phyloP scores from a whole-genome alignment of 2,329 filamentous ascomycete genomes.

The Aureobasidium namibiae region DNA sequence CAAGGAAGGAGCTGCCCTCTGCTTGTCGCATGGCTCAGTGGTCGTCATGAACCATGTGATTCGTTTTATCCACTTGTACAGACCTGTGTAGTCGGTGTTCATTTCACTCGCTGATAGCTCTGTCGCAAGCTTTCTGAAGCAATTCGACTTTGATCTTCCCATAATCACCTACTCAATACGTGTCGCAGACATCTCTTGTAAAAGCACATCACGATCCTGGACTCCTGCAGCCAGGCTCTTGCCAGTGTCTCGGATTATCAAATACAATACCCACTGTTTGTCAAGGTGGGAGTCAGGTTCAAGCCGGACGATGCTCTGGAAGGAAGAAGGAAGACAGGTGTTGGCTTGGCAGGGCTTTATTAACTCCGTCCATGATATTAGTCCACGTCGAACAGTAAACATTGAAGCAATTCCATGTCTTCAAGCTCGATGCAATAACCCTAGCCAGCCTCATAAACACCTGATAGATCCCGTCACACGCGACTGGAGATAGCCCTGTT shows the following conservation, averaged over 20 bases:
- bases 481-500: not conserved
- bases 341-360: slow-evolving; percentile 3
- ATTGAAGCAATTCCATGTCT: not conserved
- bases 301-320: not conserved
- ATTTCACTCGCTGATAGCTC: no score
- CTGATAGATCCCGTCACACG: not conserved
- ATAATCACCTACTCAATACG: no score
- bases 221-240: no score
- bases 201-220: not conserved
- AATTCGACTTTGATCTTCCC: no score
- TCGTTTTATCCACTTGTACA: no score
- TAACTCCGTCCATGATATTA: not conserved
- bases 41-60: not conserved
- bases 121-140: no score
- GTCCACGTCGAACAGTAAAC: not conserved
- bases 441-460: not conserved
- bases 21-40: not conserved
- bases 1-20: not conserved
- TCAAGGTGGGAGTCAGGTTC: not conserved
- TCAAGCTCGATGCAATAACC: not conserved
- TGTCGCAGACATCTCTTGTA: no score
- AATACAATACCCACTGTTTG: not conserved
- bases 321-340: not conserved
- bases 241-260: no score
- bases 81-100: no score